Evolutionary conservation across 768 basidiomycete species (phyloP).

Genomic region (Amanita brunnescens): DNA sequence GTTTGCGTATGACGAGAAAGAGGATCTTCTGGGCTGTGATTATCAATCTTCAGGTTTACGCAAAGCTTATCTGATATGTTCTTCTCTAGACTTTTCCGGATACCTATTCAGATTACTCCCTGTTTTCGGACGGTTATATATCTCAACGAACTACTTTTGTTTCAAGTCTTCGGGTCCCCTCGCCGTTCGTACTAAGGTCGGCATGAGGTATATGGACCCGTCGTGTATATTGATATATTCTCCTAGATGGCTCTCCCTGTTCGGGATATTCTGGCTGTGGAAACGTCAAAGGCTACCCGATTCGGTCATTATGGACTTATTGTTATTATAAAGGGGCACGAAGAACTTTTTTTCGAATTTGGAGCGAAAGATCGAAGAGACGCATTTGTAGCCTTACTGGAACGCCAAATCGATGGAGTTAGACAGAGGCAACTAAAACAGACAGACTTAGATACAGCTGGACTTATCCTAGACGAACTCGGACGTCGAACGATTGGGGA

Average conservation of each 20-base stretch:
- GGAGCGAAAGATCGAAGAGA: slow-evolving; percentile 70
- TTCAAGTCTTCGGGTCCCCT: slow-evolving; percentile 86
- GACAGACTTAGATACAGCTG: slow-evolving; percentile 43
- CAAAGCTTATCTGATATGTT: slow-evolving; percentile 7
- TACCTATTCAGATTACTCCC: slow-evolving; percentile 89
- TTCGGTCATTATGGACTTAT: slow-evolving; percentile 88
- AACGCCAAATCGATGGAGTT: slow-evolving; percentile 73
- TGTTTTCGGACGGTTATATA: slow-evolving; percentile 76
- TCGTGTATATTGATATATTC: slow-evolving; percentile 1
- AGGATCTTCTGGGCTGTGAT: slow-evolving; percentile 82
- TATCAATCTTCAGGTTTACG: neutral
- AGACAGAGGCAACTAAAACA: slow-evolving; percentile 38
- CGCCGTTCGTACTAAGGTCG: slow-evolving; percentile 72
- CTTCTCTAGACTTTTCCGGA: slow-evolving; percentile 70
- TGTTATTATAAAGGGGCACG: slow-evolving; percentile 89
- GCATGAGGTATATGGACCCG: slow-evolving; percentile 17
- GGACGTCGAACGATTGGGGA: slow-evolving; percentile 38
- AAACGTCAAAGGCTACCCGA: slow-evolving; percentile 79
- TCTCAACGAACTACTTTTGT: slow-evolving; percentile 90
- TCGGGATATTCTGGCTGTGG: slow-evolving; percentile 75
- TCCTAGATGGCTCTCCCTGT: slow-evolving; percentile 93
- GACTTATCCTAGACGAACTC: slow-evolving; percentile 79
- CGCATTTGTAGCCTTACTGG: slow-evolving; percentile 66
- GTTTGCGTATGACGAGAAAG: slow-evolving; percentile 88
- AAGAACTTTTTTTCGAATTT: slow-evolving; percentile 97